Percentiles rank a stretch among this genome's conserved stretches.
These are phyloP conservation scores for Chrysanthemum seticuspe DNA, from an alignment of 129 eudicot species.

Conservation along the genomic window DNA sequence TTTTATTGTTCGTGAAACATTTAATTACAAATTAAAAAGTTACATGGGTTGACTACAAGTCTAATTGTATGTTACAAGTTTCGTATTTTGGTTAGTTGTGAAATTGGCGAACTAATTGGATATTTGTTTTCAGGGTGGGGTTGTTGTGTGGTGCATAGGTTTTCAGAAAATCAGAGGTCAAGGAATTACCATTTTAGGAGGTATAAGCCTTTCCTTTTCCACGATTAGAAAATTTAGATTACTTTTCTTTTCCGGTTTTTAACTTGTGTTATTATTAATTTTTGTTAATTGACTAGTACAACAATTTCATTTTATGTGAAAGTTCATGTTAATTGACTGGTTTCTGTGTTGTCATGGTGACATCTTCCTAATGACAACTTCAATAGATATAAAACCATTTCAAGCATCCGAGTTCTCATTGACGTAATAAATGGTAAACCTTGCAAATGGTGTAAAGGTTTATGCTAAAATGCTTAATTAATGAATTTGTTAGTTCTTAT, in stretches of 20 bases:
- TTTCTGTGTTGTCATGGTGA: too few species aligned
- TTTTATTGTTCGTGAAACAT: too few species aligned
- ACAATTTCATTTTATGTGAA: too few species aligned
- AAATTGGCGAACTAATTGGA: background rate
- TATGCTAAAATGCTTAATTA: background rate
- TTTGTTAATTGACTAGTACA: background rate
- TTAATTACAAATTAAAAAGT: background rate
- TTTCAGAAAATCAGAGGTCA: constrained; percentile 79
- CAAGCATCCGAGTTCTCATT: too few species aligned
- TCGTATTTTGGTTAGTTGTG: background rate
- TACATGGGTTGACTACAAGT: background rate
- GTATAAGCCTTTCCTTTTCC: constrained; percentile 32
- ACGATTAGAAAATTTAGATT: background rate
- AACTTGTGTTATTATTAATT: background rate
- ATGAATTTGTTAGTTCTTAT: background rate
- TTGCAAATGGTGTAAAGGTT: background rate
- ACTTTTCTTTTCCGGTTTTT: background rate
- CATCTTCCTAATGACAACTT: background rate
- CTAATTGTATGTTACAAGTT: background rate
- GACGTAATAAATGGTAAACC: background rate
- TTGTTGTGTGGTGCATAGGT: constrained; percentile 90
- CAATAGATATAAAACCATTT: background rate
- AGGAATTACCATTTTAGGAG: constrained; percentile 88
- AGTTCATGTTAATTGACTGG: too few species aligned
- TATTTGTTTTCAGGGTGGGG: constrained; percentile 62